Evolutionary conservation across 1,139 yeast genomes (phyloP).

Genomic region (Arxiozyma bovina): DNA sequence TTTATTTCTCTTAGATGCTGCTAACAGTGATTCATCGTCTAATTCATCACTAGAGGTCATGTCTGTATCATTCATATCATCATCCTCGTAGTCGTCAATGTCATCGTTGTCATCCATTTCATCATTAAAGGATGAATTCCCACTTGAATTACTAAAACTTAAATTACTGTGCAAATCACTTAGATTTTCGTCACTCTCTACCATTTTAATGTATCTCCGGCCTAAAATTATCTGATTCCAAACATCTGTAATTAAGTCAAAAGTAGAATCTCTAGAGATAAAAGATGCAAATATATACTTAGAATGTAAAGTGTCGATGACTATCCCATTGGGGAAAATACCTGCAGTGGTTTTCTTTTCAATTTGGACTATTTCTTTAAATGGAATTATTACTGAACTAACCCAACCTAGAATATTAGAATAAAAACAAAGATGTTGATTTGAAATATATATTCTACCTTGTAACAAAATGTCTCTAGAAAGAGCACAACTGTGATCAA

Average conservation of each 20-base stretch:
- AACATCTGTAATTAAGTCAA: conserved; percentile 49
- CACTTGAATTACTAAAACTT: conserved; percentile 5
- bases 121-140: conserved; percentile 5
- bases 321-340: conserved; percentile 66
- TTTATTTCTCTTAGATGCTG: conserved; percentile 2
- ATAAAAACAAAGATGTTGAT: conserved; percentile 54
- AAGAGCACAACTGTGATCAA: conserved; percentile 64
- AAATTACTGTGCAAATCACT: conserved; percentile 9
- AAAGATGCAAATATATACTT: conserved; percentile 68
- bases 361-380: conserved; percentile 60
- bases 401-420: conserved; percentile 71
- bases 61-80: conserved; percentile 23
- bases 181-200: conserved; percentile 12
- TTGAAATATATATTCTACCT: conserved; percentile 59
- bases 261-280: conserved; percentile 57
- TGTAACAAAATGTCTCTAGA: conserved; percentile 64
- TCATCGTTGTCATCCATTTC: conserved; percentile 8
- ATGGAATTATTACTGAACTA: conserved; percentile 55
- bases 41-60: conserved; percentile 26
- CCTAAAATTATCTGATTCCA: conserved; percentile 42
- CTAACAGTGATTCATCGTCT: conserved; percentile 12
- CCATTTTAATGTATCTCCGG: conserved; percentile 19
- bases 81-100: conserved; percentile 15
- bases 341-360: conserved; percentile 69
- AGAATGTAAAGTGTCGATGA: conserved; percentile 60